Conservation (phyloP, 2,329 filamentous ascomycete species). For the Trichophyton equinum region DNA sequence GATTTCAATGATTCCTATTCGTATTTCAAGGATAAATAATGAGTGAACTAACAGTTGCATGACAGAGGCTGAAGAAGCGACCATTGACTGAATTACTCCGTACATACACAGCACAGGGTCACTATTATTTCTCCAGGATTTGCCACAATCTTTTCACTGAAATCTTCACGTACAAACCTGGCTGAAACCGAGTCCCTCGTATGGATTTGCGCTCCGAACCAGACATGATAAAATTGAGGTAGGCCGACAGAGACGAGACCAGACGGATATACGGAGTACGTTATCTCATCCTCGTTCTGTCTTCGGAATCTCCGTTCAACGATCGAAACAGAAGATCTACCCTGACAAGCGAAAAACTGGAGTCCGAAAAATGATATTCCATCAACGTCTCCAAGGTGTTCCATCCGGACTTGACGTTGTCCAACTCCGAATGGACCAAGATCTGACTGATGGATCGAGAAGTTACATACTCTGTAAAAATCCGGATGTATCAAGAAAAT, state of each 20-base stretch:
- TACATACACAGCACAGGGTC: neutral
- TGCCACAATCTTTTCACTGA: neutral
- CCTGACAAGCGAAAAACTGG: neutral
- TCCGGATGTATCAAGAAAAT: neutral
- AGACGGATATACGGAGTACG: neutral
- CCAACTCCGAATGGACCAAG: neutral
- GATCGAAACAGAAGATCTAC: neutral
- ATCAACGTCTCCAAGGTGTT: neutral
- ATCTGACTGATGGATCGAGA: neutral
- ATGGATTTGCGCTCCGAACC: neutral
- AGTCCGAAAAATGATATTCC: neutral
- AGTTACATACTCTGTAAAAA: neutral
- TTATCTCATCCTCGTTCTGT: neutral
- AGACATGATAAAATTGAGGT: neutral
- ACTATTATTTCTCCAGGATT: neutral
- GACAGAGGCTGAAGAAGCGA: neutral
- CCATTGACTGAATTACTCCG: neutral
- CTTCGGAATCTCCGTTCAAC: neutral
- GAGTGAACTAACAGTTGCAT: no score
- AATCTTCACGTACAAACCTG: neutral
- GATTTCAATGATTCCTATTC: neutral
- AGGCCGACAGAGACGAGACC: neutral
- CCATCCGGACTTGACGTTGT: neutral
- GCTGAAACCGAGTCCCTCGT: neutral
- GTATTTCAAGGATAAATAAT: neutral